These are phyloP conservation scores for Selaginella tamariscina DNA, from an alignment of 75 land plant species.

Conservation along the genomic window DNA sequence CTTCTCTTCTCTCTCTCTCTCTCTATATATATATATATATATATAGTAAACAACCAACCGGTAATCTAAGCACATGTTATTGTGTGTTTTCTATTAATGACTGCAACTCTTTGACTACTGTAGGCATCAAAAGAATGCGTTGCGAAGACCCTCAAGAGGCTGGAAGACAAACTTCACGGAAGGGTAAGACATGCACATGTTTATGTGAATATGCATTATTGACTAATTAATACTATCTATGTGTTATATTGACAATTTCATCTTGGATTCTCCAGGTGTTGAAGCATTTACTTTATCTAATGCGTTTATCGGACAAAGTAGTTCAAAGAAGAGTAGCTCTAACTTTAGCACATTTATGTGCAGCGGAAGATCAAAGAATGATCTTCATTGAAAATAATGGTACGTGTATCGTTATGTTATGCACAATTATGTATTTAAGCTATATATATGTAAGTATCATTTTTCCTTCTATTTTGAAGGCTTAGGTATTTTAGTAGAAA, in stretches of 20 bases:
- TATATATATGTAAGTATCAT: too few relatives aligned
- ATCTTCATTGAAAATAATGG: slow-evolving; percentile 88
- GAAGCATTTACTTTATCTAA: slow-evolving; percentile 71
- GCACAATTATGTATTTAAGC: too few relatives aligned
- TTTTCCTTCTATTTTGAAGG: slow-evolving; percentile 33
- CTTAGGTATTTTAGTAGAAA: slow-evolving; percentile 59
- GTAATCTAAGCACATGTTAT: too few relatives aligned
- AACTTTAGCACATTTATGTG: slow-evolving; percentile 88
- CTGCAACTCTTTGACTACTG: slow-evolving; percentile 12
- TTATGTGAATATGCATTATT: not conserved
- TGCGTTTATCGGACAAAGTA: slow-evolving; percentile 62
- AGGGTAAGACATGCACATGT: slow-evolving; percentile 40
- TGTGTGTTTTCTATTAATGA: not conserved
- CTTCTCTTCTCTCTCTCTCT: too few relatives aligned
- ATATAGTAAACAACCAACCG: too few relatives aligned
- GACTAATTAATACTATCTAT: not conserved
- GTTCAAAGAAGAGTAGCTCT: slow-evolving; percentile 81
- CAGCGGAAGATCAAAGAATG: slow-evolving; percentile 55
- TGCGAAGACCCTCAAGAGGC: slow-evolving; percentile 76
- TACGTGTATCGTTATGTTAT: slow-evolving; percentile 5
- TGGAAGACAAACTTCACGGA: slow-evolving; percentile 90
- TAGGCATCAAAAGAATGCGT: slow-evolving; percentile 97
- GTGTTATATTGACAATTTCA: not conserved
- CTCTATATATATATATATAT: too few relatives aligned
- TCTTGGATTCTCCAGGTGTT: slow-evolving; percentile 43